These are phyloP conservation scores for Cyclocybe aegerita DNA, from an alignment of 768 basidiomycete species.

Conservation along the genomic window DNA sequence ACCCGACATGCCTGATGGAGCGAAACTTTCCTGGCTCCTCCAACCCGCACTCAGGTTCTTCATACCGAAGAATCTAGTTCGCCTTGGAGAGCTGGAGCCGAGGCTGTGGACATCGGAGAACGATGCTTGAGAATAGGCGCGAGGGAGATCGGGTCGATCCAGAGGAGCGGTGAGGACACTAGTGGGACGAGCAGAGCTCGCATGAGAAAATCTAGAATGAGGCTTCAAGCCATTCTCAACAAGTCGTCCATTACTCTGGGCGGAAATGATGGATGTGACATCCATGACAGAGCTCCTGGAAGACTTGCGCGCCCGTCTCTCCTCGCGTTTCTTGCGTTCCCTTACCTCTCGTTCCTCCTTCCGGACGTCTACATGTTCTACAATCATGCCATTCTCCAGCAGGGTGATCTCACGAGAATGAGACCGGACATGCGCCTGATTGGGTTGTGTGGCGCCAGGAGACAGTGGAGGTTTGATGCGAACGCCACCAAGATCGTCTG, in stretches of 20 bases:
- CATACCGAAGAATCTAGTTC: constrained; percentile 77
- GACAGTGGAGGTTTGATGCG: constrained; percentile 67
- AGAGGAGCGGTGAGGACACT: constrained; percentile 61
- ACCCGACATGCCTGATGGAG: constrained; percentile 78
- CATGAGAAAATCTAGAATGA: constrained; percentile 59
- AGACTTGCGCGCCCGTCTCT: constrained; percentile 69
- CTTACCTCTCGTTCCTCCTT: constrained; percentile 76
- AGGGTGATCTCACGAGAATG: constrained; percentile 76
- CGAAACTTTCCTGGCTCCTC: constrained; percentile 80
- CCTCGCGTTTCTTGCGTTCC: constrained; percentile 69
- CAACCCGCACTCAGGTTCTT: constrained; percentile 70
- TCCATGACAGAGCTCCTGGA: constrained; percentile 72
- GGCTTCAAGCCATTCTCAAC: constrained; percentile 62
- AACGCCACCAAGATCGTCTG: constrained; percentile 63
- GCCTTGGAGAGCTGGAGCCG: constrained; percentile 63
- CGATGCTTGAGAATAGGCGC: constrained; percentile 74
- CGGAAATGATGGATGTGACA: constrained; percentile 72
- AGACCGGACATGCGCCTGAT: constrained; percentile 40
- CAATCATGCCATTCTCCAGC: constrained; percentile 86
- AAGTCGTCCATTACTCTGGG: constrained; percentile 51
- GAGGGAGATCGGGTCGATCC: constrained; percentile 61
- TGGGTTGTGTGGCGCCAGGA: constrained; percentile 35
- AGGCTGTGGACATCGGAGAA: constrained; percentile 81
- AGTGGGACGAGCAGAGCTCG: constrained; percentile 53
- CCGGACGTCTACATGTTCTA: constrained; percentile 83